Conservation (phyloP, 2,329 filamentous ascomycete species). For the Aspergillus clavatus region DNA sequence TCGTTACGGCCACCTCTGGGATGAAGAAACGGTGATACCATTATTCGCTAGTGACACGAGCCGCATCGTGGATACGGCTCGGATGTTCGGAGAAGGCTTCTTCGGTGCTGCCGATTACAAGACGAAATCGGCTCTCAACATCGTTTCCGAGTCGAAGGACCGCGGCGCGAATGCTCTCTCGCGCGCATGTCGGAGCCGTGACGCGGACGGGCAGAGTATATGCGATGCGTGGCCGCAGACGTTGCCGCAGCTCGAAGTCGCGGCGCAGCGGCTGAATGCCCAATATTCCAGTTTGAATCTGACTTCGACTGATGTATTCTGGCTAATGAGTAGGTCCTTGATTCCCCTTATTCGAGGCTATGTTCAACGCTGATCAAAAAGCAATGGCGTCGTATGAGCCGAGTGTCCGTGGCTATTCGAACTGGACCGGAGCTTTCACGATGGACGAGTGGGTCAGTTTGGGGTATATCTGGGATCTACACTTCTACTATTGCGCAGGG, state of each 20-base stretch:
- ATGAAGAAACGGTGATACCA: slow-evolving; percentile 11
- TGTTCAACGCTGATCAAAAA: not conserved
- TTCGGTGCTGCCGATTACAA: slow-evolving; percentile 18
- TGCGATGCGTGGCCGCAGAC: slow-evolving; percentile 9
- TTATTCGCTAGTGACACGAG: slow-evolving; percentile 17
- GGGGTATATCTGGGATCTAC: slow-evolving; percentile 15
- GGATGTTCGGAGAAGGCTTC: slow-evolving; percentile 21
- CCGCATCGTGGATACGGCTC: slow-evolving; percentile 19
- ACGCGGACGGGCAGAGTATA: slow-evolving; percentile 5
- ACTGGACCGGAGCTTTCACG: slow-evolving; percentile 22
- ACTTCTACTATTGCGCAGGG: slow-evolving; percentile 22
- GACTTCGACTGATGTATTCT: slow-evolving; percentile 14
- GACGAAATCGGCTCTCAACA: slow-evolving; percentile 19
- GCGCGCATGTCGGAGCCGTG: slow-evolving; percentile 11
- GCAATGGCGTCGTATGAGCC: slow-evolving; percentile 20
- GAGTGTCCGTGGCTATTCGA: slow-evolving; percentile 15
- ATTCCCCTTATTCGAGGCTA: not conserved
- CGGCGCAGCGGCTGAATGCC: slow-evolving; percentile 17
- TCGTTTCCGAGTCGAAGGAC: slow-evolving; percentile 17
- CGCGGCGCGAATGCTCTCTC: slow-evolving; percentile 21
- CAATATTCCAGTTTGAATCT: slow-evolving; percentile 19
- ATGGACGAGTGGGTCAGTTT: slow-evolving; percentile 20
- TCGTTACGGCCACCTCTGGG: slow-evolving; percentile 18
- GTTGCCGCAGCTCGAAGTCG: slow-evolving; percentile 14
- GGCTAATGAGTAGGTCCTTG: slow-evolving; percentile 16